Conservation (phyloP, 805 yeast species). For the Blastobotrys muscicola region DNA sequence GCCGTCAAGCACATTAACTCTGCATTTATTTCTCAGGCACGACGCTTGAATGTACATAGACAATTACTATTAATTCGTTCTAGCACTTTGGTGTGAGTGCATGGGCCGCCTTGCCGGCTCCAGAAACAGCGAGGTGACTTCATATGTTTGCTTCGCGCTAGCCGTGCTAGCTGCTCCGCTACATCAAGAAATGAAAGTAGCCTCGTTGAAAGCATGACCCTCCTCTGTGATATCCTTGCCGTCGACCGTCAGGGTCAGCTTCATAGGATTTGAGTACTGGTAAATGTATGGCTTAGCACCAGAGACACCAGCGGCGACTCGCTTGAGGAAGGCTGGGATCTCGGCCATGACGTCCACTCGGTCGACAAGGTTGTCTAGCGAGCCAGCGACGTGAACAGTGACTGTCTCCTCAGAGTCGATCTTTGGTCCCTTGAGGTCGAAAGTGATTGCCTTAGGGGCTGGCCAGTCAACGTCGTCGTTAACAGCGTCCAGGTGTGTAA, state of each 20-base stretch:
- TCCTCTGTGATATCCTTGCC: constrained; percentile 37
- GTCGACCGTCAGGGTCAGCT: constrained; percentile 36
- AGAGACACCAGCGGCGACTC: constrained; percentile 85
- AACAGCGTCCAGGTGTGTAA: constrained; percentile 45
- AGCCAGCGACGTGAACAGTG: constrained; percentile 48
- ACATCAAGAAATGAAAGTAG: constrained; percentile 65
- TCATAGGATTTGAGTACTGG: constrained; percentile 68
- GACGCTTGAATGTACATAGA: too few relatives aligned
- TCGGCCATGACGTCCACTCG: constrained; percentile 98
- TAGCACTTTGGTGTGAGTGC: not conserved
- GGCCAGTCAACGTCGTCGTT: constrained; percentile 79
- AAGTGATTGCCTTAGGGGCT: constrained; percentile 60
- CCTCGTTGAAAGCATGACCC: constrained; percentile 68
- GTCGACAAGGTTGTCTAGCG: constrained; percentile 56
- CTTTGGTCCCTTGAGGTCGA: constrained; percentile 44
- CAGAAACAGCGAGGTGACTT: not conserved
- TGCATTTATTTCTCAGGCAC: too few relatives aligned
- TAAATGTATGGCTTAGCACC: constrained; percentile 96
- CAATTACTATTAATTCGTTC: too few relatives aligned
- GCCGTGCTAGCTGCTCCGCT: too few relatives aligned
- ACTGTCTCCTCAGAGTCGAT: constrained; percentile 36
- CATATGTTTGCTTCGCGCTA: not conserved
- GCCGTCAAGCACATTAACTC: too few relatives aligned
- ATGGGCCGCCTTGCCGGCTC: not conserved
- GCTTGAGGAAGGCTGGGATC: constrained; percentile 88